These are phyloP conservation scores for Citrus medica DNA, from an alignment of 345 rosid genomes.

Conservation along the genomic window DNA sequence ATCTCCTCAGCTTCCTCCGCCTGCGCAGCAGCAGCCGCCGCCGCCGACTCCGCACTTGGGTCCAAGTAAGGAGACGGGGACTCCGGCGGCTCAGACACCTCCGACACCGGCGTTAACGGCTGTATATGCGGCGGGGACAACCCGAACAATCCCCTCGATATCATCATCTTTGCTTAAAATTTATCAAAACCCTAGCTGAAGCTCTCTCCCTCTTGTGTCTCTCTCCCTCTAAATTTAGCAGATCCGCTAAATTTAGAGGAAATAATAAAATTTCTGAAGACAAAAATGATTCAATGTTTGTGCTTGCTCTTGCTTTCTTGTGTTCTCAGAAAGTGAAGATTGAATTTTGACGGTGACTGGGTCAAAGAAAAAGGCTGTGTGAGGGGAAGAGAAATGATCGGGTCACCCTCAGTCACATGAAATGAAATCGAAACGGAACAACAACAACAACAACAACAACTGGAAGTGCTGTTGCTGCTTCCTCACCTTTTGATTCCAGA, in stretches of 20 bases:
- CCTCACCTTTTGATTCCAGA: not conserved
- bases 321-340: not conserved
- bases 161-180: conserved; percentile 52
- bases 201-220: not conserved
- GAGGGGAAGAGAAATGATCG: not conserved
- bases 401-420: conserved; percentile 14
- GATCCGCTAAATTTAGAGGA: conserved; percentile 51
- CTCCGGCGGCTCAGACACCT: conserved; percentile 99
- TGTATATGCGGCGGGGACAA: conserved; percentile 99
- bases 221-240: conserved; percentile 31
- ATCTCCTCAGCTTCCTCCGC: conserved; percentile 78
- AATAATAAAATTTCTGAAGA: not conserved
- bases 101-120: conserved; percentile 95
- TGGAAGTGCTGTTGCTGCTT: not conserved
- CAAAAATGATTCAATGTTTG: conserved; percentile 12
- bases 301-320: not conserved
- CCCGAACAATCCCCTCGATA: conserved; percentile 92
- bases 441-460: too few species aligned
- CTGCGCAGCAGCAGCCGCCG: conserved; percentile 51
- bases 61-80: conserved; percentile 95
- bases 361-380: conserved; percentile 19
- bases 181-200: conserved; percentile 36
- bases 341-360: conserved; percentile 5
- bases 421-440: not conserved
- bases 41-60: conserved; percentile 62